Evolutionary conservation across 768 basidiomycete species (phyloP), one percentile per base, ranked within the genome.

Genomic region (Auricularia sp.): DNA sequence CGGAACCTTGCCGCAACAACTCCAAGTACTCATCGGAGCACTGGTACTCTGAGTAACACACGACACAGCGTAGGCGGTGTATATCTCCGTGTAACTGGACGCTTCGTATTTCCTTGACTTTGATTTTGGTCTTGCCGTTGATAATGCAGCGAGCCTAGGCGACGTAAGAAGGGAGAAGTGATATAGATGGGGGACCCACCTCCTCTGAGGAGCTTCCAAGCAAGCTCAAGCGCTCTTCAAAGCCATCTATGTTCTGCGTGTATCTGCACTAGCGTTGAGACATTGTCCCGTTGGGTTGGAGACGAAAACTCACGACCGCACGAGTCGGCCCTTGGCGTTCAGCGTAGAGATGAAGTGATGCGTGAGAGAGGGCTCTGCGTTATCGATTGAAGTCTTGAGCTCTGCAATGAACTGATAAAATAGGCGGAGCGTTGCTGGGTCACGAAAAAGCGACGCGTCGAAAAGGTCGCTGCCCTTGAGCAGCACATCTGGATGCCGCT

Each of bases 11-110:
- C 65, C 81, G 74, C 73, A 96, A 97, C 63, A 80, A 72, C 35
- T 76, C 72, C 39, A 90, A 75, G 72, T 92, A 82, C 59, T 85
- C 83, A 42, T 81, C 77, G 5, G 77, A 80, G 71, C 87, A 96
- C n/a, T 85, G 82, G 70, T 85, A 88, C 65, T 91, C 87, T 7
- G 86, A 85, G 35, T 88, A 88, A 76, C 96, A 98, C 29, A 89
- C 77, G 62, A 84, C 83, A 71, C 96, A 98, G 35, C 94, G 84
- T 45, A 98, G 93, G 45, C 89, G 84, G 69, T 92, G 91, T 54
- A 98, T 88, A 75, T 96, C 91, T 10, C 96, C 96, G 72, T 98
- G 96, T 24, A 98, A 78, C 73, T 98, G 94, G 33, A 98, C 87
- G 71, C 92, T 94, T 67, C 89, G 85, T 11, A 95, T 87, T 65